These are phyloP conservation scores for Penicillium sp. DNA, from an alignment of 2,329 filamentous ascomycete genomes.

Conservation along the genomic window DNA sequence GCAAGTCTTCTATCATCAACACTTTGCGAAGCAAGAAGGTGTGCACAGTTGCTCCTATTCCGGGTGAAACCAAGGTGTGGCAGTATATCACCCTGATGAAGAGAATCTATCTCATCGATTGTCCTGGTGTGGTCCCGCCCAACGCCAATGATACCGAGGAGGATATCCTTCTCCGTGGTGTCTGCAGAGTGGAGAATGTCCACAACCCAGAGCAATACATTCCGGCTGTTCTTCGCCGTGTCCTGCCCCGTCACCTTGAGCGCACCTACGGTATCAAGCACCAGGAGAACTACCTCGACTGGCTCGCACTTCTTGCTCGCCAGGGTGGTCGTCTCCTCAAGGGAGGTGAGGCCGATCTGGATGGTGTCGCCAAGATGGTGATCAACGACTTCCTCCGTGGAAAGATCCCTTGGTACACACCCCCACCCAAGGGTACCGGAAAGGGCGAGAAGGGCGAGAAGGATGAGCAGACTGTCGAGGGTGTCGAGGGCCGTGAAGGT, in stretches of 20 bases:
- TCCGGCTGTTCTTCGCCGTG: slow-evolving; percentile 71
- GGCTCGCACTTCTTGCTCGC: slow-evolving; percentile 80
- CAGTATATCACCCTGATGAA: slow-evolving; percentile 97
- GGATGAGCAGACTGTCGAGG: slow-evolving; percentile 38
- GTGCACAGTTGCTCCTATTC: slow-evolving; percentile 88
- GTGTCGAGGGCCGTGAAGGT: slow-evolving; percentile 69
- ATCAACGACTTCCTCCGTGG: slow-evolving; percentile 94
- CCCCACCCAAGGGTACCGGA: slow-evolving; percentile 61
- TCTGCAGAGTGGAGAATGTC: slow-evolving; percentile 92
- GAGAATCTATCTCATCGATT: slow-evolving; percentile 92
- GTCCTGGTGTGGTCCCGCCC: slow-evolving; percentile 91
- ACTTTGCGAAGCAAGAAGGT: slow-evolving; percentile 92
- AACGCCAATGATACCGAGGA: slow-evolving; percentile 78
- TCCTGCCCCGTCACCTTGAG: slow-evolving; percentile 84
- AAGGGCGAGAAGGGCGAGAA: slow-evolving; percentile 51
- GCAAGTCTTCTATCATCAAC: slow-evolving; percentile 97
- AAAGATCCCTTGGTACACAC: slow-evolving; percentile 94
- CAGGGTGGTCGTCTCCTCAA: slow-evolving; percentile 84
- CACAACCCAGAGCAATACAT: slow-evolving; percentile 97
- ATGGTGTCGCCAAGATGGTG: slow-evolving; percentile 94
- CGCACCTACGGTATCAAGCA: slow-evolving; percentile 86
- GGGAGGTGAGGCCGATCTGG: slow-evolving; percentile 90
- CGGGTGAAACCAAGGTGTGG: slow-evolving; percentile 97
- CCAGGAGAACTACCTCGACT: slow-evolving; percentile 73
- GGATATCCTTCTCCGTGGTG: slow-evolving; percentile 84